These are phyloP conservation scores for Lepiota venenata DNA, from an alignment of 768 basidiomycete species.

Conservation along the genomic window DNA sequence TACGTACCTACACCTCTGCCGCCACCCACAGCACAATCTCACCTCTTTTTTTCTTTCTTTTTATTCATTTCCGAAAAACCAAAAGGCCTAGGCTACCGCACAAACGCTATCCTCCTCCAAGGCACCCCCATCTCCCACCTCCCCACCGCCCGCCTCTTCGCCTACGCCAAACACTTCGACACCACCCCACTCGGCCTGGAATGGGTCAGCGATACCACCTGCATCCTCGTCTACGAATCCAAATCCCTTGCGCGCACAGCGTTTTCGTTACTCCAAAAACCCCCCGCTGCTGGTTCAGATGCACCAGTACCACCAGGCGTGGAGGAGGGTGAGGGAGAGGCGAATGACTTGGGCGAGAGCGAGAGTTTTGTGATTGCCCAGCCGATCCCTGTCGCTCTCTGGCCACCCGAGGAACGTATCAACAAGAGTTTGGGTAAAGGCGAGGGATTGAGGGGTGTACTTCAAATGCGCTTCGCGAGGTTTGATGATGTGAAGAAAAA, in stretches of 20 bases:
- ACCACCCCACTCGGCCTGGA: slow-evolving; percentile 73
- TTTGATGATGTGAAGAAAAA: slow-evolving; percentile 72
- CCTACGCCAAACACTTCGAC: slow-evolving; percentile 78
- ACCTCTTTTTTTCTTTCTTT: not conserved
- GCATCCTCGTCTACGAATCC: slow-evolving; percentile 70
- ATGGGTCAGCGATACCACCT: slow-evolving; percentile 85
- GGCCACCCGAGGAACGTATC: slow-evolving; percentile 80
- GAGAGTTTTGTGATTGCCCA: slow-evolving; percentile 62
- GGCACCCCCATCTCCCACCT: slow-evolving; percentile 74
- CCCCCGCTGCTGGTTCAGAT: slow-evolving; percentile 30
- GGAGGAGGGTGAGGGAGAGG: slow-evolving; percentile 25
- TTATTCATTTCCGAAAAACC: not conserved
- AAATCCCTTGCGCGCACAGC: slow-evolving; percentile 51
- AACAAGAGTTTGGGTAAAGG: slow-evolving; percentile 68
- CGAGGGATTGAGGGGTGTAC: slow-evolving; percentile 59
- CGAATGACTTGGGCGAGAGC: no score
- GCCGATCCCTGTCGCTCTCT: slow-evolving; percentile 67
- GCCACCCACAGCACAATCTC: not conserved
- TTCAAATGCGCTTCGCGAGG: slow-evolving; percentile 77
- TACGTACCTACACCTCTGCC: slow-evolving; percentile 12
- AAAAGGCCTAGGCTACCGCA: slow-evolving; percentile 46
- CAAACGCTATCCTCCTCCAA: slow-evolving; percentile 67
- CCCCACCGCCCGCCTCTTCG: slow-evolving; percentile 75
- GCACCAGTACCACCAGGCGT: slow-evolving; percentile 22
- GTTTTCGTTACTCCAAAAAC: slow-evolving; percentile 48